Percentiles rank a stretch among this genome's conserved stretches.
phyloP scores from a whole-genome alignment of 2,329 filamentous ascomycete species.

The Pseudogymnoascus sp. region DNA sequence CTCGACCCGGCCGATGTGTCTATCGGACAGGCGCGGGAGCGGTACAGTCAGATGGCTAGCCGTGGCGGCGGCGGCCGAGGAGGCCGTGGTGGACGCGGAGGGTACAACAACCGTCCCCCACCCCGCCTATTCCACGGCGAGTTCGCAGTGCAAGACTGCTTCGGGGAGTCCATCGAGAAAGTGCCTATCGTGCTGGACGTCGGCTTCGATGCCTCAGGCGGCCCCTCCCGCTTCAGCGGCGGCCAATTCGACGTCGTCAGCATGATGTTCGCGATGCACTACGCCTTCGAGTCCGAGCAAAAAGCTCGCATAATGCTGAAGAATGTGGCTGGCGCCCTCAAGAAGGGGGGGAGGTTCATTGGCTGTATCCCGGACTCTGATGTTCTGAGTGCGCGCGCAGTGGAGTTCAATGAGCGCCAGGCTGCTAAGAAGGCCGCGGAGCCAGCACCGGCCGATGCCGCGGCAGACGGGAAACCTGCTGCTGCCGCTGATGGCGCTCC shows the following conservation, averaged over 20 bases:
- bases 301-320: slow-evolving; percentile 88
- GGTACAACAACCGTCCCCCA: slow-evolving; percentile 40
- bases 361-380: slow-evolving; percentile 97
- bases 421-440: slow-evolving; percentile 32
- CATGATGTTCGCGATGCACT: slow-evolving; percentile 99
- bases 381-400: slow-evolving; percentile 73
- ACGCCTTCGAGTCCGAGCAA: slow-evolving; percentile 87
- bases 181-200: slow-evolving; percentile 78
- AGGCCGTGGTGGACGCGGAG: slow-evolving; percentile 39
- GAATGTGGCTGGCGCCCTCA: slow-evolving; percentile 84
- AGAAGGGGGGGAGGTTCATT: slow-evolving; percentile 90
- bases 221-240: slow-evolving; percentile 60
- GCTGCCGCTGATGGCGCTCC: slow-evolving; percentile 22
- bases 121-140: slow-evolving; percentile 71
- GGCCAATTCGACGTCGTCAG: slow-evolving; percentile 92
- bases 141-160: slow-evolving; percentile 90
- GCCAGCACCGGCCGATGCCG: slow-evolving; percentile 12
- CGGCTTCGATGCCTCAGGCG: slow-evolving; percentile 71
- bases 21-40: slow-evolving; percentile 81
- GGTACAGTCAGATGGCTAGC: slow-evolving; percentile 67
- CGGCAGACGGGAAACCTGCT: slow-evolving; percentile 38
- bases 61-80: slow-evolving; percentile 45
- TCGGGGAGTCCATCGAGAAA: slow-evolving; percentile 74
- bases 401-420: slow-evolving; percentile 60
- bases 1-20: slow-evolving; percentile 89